These are phyloP conservation scores for Geotrichum europaeum DNA, from an alignment of 1,139 yeast species.

Conservation along the genomic window DNA sequence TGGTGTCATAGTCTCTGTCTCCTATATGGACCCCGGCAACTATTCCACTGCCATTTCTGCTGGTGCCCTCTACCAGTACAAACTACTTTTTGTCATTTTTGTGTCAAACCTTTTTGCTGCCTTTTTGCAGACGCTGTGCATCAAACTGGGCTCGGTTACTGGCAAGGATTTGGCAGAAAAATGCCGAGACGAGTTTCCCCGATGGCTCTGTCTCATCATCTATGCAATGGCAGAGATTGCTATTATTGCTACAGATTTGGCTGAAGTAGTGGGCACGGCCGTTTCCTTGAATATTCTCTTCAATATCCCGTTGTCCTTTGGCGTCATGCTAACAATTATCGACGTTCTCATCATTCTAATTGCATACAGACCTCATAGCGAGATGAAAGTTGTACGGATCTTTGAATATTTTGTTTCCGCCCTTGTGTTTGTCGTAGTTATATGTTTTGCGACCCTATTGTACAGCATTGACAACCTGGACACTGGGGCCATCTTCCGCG, in stretches of 20 bases:
- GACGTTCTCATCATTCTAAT: slow-evolving; percentile 69
- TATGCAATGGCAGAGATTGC: slow-evolving; percentile 75
- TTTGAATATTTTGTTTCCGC: slow-evolving; percentile 64
- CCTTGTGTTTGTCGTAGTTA: slow-evolving; percentile 63
- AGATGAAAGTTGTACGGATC: slow-evolving; percentile 54
- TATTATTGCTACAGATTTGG: slow-evolving; percentile 77
- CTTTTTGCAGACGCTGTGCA: slow-evolving; percentile 64
- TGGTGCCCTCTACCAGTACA: slow-evolving; percentile 61
- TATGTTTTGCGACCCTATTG: slow-evolving; percentile 66
- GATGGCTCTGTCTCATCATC: slow-evolving; percentile 49
- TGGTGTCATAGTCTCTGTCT: slow-evolving; percentile 69
- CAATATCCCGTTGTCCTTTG: slow-evolving; percentile 68
- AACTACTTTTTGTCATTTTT: slow-evolving; percentile 60
- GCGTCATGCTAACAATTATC: slow-evolving; percentile 62
- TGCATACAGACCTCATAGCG: slow-evolving; percentile 68
- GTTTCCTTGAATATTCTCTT: slow-evolving; percentile 68
- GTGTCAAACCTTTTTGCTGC: slow-evolving; percentile 67
- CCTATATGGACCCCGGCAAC: slow-evolving; percentile 83
- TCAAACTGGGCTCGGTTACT: slow-evolving; percentile 73
- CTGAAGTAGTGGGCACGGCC: slow-evolving; percentile 86
- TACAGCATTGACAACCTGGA: slow-evolving; percentile 46
- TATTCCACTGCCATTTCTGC: slow-evolving; percentile 75
- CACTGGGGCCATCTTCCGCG: slow-evolving; percentile 55
- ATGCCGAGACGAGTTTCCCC: slow-evolving; percentile 57
- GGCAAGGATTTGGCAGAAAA: slow-evolving; percentile 72